Evolutionary conservation across 768 basidiomycete genomes (phyloP), one percentile per base, ranked within the genome.

Genomic region (Mycena capillaripes): DNA sequence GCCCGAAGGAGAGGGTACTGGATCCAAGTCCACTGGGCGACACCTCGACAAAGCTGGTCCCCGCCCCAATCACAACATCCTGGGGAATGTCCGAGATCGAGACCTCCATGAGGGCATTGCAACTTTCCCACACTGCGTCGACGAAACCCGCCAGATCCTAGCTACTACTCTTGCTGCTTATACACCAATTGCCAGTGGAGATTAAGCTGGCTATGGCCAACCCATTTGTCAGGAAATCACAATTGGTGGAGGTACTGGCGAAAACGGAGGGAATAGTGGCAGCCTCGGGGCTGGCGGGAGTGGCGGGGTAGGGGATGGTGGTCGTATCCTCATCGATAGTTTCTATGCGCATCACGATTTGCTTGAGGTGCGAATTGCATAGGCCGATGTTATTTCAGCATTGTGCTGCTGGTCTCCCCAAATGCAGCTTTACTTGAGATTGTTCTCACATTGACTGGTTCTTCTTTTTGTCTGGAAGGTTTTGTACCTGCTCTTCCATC

Each of bases 291-390:
- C 4, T 19, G n/a, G 46, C 50, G 50, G 50, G 11, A 27, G 4
- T 27, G 50, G 50, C 50, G 50, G 50, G 50, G 25, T 52, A 52
- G 50, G 50, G 11, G 9, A 52, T 14, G 50, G 50, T 52, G 9
- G 25, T 52, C 8, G 50, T 52, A 11, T 52, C n/a, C n/a, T n/a
- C n/a, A n/a, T n/a, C n/a, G n/a, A n/a, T n/a, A n/a, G n/a, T 11
- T 27, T 52, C 27, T 52, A 8, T 23, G 50, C n/a, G 23, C 23
- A 42, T 42, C 38, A 27, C 57, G 25, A 59, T 59, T 25, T 59
- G 57, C 57, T 59, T 42, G 38, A 59, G 42, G 57, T 59, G 10
- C 38, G 32, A 59, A 36, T 42, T 36, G 38, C 57, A 59, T 59
- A 25, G 34, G 57, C 14, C 36, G 16, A 59, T 59, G 36, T 42